Conservation (phyloP, 2,329 filamentous ascomycete species). For the Pezicula rhizophila region DNA sequence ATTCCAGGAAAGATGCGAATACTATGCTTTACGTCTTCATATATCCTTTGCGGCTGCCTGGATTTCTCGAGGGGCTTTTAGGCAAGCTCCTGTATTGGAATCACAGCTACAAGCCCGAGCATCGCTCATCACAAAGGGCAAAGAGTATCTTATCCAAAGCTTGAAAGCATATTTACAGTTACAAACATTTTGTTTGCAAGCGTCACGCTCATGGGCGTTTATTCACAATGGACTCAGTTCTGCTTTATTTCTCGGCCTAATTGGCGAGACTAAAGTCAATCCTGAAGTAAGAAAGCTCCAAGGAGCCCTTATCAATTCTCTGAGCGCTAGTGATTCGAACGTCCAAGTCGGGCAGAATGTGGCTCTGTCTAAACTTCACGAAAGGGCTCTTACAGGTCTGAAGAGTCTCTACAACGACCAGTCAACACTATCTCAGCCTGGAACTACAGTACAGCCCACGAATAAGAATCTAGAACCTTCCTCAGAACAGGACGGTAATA, state of each 20-base stretch:
- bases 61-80: constrained; percentile 46
- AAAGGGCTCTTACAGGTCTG: constrained; percentile 49
- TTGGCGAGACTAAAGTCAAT: constrained; percentile 53
- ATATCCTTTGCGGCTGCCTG: constrained; percentile 57
- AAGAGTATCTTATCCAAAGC: constrained; percentile 26
- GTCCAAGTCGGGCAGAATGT: constrained; percentile 47
- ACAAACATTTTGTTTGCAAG: constrained; percentile 58
- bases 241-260: constrained; percentile 52
- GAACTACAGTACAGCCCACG: not conserved
- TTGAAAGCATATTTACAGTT: constrained; percentile 60
- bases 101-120: constrained; percentile 39
- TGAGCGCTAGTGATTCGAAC: constrained; percentile 20
- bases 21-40: constrained; percentile 54
- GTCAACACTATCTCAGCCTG: not conserved
- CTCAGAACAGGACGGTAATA: too few species aligned
- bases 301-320: constrained; percentile 53
- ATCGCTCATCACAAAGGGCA: constrained; percentile 46
- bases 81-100: constrained; percentile 34
- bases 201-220: constrained; percentile 58
- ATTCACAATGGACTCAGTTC: constrained; percentile 60
- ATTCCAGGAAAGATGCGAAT: constrained; percentile 53
- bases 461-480: too few species aligned
- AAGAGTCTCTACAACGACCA: constrained; percentile 47
- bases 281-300: constrained; percentile 54
- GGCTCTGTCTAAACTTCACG: constrained; percentile 53